Percentiles rank a stretch among this genome's conserved stretches.
Evolutionary conservation across 1,284 basidiomycete genomes (phyloP).

Genomic region (Thecaphora thlaspeos): DNA sequence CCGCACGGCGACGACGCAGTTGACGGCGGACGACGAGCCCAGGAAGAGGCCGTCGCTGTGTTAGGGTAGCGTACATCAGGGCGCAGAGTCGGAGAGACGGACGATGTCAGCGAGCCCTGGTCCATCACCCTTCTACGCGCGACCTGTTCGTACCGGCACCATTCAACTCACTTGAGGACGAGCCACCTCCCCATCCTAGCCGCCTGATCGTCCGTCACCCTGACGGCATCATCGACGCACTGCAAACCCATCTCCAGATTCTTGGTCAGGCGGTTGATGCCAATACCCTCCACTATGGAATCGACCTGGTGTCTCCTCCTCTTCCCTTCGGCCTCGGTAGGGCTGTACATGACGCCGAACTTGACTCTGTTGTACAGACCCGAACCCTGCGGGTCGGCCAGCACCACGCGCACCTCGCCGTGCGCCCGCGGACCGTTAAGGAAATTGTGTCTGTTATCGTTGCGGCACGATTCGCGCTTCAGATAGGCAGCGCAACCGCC

Average conservation of each 20-base stretch:
- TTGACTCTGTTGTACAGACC: conserved; percentile 83
- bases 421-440: conserved; percentile 7
- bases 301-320: conserved; percentile 76
- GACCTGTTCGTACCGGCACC: too few relatives aligned
- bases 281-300: conserved; percentile 66
- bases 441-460: conserved; percentile 2
- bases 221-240: conserved; percentile 47
- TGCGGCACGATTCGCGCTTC: conserved; percentile 60
- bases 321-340: conserved; percentile 89
- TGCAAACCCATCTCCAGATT: conserved; percentile 50
- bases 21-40: conserved; percentile 93
- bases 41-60: conserved; percentile 87
- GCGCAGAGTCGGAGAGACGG: background rate
- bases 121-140: too few relatives aligned
- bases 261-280: conserved; percentile 59
- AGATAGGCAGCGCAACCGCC: conserved; percentile 80
- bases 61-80: conserved; percentile 11
- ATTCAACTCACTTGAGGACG: conserved; percentile 35
- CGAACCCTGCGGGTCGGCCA: conserved; percentile 91
- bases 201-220: conserved; percentile 53
- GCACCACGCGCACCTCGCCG: conserved; percentile 59
- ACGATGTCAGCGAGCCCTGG: too few relatives aligned
- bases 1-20: conserved; percentile 78
- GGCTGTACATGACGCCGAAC: conserved; percentile 85
- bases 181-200: conserved; percentile 50